Percentiles rank a stretch among this genome's conserved stretches.
Conservation (phyloP, 768 basidiomycete species). For the Peribolospora baueri region DNA sequence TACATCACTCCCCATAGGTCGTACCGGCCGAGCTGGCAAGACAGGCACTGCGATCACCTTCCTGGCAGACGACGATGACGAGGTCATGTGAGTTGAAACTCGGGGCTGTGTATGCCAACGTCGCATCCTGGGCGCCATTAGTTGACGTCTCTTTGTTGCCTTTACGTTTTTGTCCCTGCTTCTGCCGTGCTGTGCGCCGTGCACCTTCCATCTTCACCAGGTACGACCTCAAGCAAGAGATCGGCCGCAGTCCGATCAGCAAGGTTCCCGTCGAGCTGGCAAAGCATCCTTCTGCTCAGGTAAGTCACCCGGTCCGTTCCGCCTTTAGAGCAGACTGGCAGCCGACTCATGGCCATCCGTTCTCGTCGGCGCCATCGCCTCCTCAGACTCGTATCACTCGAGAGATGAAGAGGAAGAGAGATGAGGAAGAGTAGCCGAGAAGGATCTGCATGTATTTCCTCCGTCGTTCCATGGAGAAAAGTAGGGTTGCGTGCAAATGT, state of each 20-base stretch:
- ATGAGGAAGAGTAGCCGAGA: too few species aligned
- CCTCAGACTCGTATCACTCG: too few species aligned
- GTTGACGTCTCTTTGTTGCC: not conserved
- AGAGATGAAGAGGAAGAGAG: too few species aligned
- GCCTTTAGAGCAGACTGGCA: too few species aligned
- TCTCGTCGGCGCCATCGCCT: too few species aligned
- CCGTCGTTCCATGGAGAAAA: too few species aligned
- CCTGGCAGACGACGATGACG: slow-evolving; percentile 83
- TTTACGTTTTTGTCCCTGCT: not conserved
- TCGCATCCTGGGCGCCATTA: not conserved
- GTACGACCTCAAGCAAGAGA: slow-evolving; percentile 93
- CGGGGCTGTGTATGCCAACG: too few species aligned
- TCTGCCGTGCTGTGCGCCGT: not conserved
- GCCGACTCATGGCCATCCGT: too few species aligned
- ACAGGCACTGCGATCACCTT: slow-evolving; percentile 83
- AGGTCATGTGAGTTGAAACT: slow-evolving; percentile 37
- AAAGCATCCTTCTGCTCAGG: slow-evolving; percentile 54
- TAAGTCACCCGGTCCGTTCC: not conserved
- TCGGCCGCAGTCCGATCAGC: slow-evolving; percentile 76
- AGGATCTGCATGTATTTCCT: too few species aligned
- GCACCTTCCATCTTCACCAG: slow-evolving; percentile 23
- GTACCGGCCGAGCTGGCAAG: slow-evolving; percentile 95
- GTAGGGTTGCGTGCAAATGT: too few species aligned
- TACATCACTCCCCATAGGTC: slow-evolving; percentile 28
- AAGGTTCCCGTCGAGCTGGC: slow-evolving; percentile 71